phyloP scores from a whole-genome alignment of 1,284 basidiomycete genomes.

The Lignosus rhinocerotis region DNA sequence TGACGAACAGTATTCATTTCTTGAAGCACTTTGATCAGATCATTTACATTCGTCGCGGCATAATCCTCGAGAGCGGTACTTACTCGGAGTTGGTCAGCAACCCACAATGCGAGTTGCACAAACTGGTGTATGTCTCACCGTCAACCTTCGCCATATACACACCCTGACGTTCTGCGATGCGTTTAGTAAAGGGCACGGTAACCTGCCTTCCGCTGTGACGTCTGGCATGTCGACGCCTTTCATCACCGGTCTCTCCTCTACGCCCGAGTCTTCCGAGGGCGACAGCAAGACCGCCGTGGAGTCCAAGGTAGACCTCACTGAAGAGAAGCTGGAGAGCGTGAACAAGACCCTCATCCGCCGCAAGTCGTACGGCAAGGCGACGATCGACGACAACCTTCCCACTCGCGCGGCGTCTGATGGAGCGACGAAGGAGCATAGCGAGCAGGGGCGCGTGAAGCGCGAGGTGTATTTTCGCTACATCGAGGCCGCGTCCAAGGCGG shows the following conservation, averaged over 20 bases:
- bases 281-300: conserved; percentile 27
- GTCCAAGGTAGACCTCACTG: conserved; percentile 25
- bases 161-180: neutral
- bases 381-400: conserved; percentile 40
- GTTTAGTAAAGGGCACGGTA: conserved; percentile 43
- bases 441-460: conserved; percentile 81
- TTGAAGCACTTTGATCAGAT: conserved; percentile 82
- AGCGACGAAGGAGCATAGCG: conserved; percentile 74
- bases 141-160: neutral
- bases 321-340: conserved; percentile 31
- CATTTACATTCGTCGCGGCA: conserved; percentile 79
- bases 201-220: conserved; percentile 39
- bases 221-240: conserved; percentile 57
- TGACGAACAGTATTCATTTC: conserved; percentile 90
- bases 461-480: conserved; percentile 82
- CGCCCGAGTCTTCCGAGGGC: conserved; percentile 37
- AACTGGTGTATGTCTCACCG: conserved; percentile 67
- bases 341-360: conserved; percentile 50
- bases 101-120: conserved; percentile 70
- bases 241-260: conserved; percentile 41
- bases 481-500: conserved; percentile 73
- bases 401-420: conserved; percentile 44
- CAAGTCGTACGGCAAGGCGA: conserved; percentile 54
- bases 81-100: conserved; percentile 68
- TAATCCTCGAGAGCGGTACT: conserved; percentile 80